Conservation (phyloP, 192 early-diverging fungal genomes). For the Cladochytrium replicatum region DNA sequence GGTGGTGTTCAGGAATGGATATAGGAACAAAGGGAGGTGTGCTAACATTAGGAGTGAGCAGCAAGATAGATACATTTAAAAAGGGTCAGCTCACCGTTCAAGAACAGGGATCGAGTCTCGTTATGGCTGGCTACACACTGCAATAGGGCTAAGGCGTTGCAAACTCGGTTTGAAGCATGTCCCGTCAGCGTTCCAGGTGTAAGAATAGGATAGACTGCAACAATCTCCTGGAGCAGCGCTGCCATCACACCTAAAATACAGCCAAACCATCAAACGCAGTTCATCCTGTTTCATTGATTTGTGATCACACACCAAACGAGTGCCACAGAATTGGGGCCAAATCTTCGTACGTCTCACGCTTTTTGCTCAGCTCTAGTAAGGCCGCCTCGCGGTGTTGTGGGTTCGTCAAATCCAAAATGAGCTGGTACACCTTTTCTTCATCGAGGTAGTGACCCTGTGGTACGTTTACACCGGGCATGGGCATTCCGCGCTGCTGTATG, state of each 20-base stretch:
- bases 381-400: slow-evolving; percentile 70
- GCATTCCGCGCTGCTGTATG: too few relatives aligned
- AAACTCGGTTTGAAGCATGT: slow-evolving; percentile 87
- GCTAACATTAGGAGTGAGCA: slow-evolving; percentile 34
- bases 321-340: slow-evolving; percentile 97
- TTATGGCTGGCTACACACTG: slow-evolving; percentile 93
- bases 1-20: slow-evolving; percentile 94
- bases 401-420: slow-evolving; percentile 79
- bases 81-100: slow-evolving; percentile 51
- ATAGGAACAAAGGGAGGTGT: slow-evolving; percentile 93
- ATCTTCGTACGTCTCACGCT: slow-evolving; percentile 90
- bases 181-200: slow-evolving; percentile 78
- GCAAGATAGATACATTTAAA: not conserved
- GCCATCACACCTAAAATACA: slow-evolving; percentile 71
- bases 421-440: slow-evolving; percentile 80
- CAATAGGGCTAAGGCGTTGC: slow-evolving; percentile 88
- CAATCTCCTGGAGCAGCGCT: slow-evolving; percentile 90
- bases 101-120: slow-evolving; percentile 75
- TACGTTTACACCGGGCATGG: too few relatives aligned
- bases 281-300: slow-evolving; percentile 3
- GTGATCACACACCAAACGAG: slow-evolving; percentile 60
- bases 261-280: not conserved
- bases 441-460: too few relatives aligned
- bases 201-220: slow-evolving; percentile 86
- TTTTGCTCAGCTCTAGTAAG: slow-evolving; percentile 84